Evolutionary conservation across 768 basidiomycete species (phyloP).

Genomic region (Sporobolomyces roseus): DNA sequence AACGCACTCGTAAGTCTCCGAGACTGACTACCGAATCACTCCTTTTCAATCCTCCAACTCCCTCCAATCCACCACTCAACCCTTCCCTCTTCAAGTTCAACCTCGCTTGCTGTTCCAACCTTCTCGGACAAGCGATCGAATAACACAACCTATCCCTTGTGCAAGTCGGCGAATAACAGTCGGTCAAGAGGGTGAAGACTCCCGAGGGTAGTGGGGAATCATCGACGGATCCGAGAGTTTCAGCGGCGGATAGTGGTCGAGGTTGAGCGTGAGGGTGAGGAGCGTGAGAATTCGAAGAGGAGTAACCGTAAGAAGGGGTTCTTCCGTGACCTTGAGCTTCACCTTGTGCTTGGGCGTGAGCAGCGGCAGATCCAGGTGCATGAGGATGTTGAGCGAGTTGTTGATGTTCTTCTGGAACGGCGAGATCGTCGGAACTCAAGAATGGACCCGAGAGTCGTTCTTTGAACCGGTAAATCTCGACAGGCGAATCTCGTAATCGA

Average conservation of each 20-base stretch:
- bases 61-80: conserved; percentile 73
- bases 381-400: conserved; percentile 22
- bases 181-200: conserved; percentile 91
- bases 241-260: conserved; percentile 24
- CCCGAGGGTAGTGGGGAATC: conserved; percentile 67
- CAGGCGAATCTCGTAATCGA: conserved; percentile 77
- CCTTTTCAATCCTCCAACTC: conserved; percentile 74
- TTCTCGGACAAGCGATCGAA: conserved; percentile 88
- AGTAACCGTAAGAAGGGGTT: conserved; percentile 20
- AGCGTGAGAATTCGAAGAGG: conserved; percentile 7
- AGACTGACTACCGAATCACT: conserved; percentile 77
- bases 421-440: conserved; percentile 22
- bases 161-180: conserved; percentile 98
- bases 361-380: conserved; percentile 21
- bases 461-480: conserved; percentile 89
- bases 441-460: conserved; percentile 78
- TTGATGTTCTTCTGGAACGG: conserved; percentile 10
- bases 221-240: conserved; percentile 39
- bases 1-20: conserved; percentile 66
- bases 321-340: conserved; percentile 2
- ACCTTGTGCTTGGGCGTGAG: conserved; percentile 21
- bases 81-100: conserved; percentile 62
- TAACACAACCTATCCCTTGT: conserved; percentile 92
- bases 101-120: conserved; percentile 74
- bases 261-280: conserved; percentile 22